These are phyloP conservation scores for Candida alai DNA, from an alignment of 805 yeast species.

Conservation along the genomic window DNA sequence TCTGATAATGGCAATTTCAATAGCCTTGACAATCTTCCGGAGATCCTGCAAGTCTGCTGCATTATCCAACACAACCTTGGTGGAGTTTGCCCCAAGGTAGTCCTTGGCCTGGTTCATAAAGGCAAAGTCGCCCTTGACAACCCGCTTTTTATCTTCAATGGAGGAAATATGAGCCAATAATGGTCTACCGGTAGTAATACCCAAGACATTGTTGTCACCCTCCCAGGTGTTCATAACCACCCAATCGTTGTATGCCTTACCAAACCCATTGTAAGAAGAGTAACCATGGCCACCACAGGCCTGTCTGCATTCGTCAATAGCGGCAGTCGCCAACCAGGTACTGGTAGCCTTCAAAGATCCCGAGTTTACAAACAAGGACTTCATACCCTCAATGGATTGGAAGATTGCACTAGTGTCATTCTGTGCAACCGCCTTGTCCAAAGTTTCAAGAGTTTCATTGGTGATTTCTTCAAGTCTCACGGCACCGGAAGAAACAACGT, in stretches of 20 bases:
- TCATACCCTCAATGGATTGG: slow-evolving; percentile 34
- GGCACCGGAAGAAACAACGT: slow-evolving; percentile 36
- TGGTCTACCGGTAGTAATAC: slow-evolving; percentile 39
- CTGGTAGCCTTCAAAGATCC: slow-evolving; percentile 42
- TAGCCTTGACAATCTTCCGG: slow-evolving; percentile 31
- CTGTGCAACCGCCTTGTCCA: slow-evolving; percentile 35
- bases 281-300: slow-evolving; percentile 49
- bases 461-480: slow-evolving; percentile 34
- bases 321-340: slow-evolving; percentile 42
- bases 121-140: slow-evolving; percentile 11
- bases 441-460: slow-evolving; percentile 24
- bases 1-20: slow-evolving; percentile 38
- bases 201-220: slow-evolving; percentile 46
- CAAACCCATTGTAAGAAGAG: slow-evolving; percentile 42
- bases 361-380: slow-evolving; percentile 42
- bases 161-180: slow-evolving; percentile 45
- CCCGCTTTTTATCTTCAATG: slow-evolving; percentile 38
- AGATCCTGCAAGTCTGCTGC: slow-evolving; percentile 26
- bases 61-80: slow-evolving; percentile 28
- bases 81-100: slow-evolving; percentile 12
- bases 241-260: slow-evolving; percentile 44
- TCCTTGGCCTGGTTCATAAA: slow-evolving; percentile 12
- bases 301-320: slow-evolving; percentile 41
- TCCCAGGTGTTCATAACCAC: slow-evolving; percentile 49
- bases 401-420: slow-evolving; percentile 29